Percentiles rank a stretch among this genome's conserved stretches.
Evolutionary conservation across 2,329 filamentous ascomycete genomes (phyloP).

Genomic region (Colletotrichum orchidophilum): DNA sequence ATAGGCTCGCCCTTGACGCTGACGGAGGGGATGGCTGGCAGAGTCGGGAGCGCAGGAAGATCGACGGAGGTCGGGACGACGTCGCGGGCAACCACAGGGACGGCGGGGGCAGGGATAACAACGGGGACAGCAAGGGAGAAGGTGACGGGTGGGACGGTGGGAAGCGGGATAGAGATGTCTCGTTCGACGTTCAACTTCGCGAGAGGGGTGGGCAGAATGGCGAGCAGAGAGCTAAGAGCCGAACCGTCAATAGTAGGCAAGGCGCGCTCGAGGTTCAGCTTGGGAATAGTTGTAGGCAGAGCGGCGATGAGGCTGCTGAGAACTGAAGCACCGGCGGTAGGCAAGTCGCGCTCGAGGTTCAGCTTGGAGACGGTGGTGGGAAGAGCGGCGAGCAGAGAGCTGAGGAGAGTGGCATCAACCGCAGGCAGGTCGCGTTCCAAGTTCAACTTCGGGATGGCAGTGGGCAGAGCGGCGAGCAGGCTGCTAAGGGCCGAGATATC

Average conservation of each 20-base stretch:
- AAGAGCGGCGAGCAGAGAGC: background rate
- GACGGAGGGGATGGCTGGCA: background rate
- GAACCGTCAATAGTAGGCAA: background rate
- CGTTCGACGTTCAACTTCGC: background rate
- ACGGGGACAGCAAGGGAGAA: background rate
- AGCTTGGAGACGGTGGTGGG: background rate
- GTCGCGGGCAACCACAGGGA: background rate
- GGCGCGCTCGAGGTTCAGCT: background rate
- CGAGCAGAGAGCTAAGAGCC: background rate
- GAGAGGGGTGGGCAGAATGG: background rate
- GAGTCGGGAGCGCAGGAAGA: background rate
- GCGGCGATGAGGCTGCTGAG: background rate
- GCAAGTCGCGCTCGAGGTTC: background rate
- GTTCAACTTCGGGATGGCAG: background rate
- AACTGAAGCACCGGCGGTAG: background rate
- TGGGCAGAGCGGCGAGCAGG: too few relatives aligned
- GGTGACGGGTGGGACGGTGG: background rate
- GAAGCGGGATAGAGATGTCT: background rate
- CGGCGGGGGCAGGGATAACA: background rate
- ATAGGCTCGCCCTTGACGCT: background rate
- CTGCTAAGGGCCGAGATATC: too few relatives aligned
- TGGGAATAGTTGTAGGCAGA: background rate
- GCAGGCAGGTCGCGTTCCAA: background rate
- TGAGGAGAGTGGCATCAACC: background rate
- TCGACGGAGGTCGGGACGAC: background rate